Evolutionary conservation across 805 yeast genomes (phyloP), one percentile per base, ranked within the genome.

Genomic region (Metschnikowia rubicola): DNA sequence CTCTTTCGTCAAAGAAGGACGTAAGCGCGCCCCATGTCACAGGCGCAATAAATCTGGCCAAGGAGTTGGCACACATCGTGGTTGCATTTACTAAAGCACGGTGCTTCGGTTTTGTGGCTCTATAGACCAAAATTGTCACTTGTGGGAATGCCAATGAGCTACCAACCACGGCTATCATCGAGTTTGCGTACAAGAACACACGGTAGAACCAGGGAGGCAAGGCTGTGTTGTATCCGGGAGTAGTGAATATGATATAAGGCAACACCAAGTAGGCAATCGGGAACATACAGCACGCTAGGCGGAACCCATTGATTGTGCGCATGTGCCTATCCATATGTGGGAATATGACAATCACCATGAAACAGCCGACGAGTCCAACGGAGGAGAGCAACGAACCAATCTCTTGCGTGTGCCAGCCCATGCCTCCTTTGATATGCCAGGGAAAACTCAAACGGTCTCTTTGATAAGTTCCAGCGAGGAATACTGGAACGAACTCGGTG

Each of bases 51-150:
- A 77, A 80, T 53, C 87, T 64, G 0, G 86, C 83, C 32, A 77
- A 61, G 1, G 87, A 74, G 15, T 77, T 63, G 34, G 75, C 68
- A 35, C 81, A 74, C 60, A 81, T 72, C 3, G 82, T 70, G 13
- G 79, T 71, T 11, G 84, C 83, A 57, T 83, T 83, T 46, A 83
- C 73, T 54, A 78, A 73, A 1, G 84, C 85, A 40, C 84, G 68
- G 52, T 80, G 76, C 50, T 74, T 68, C 19, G 79, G 71, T 10
- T 75, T 74, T 1, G 84, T 73, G 7, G 79, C 74, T 41, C 81
- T 68, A 60, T 80, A 85, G 32, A 80, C 71, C 45, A 83, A 65
- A 19, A 81, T 65, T 51, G 78, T 60, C 26, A 80, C 64, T 48
- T 76, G 79, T 7, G 88, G 85, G 50, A 73, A 76, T 10, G 79